Percentiles rank a stretch among this genome's conserved stretches.
Conservation (phyloP, 768 basidiomycete species). For the Termitomyces sp. region DNA sequence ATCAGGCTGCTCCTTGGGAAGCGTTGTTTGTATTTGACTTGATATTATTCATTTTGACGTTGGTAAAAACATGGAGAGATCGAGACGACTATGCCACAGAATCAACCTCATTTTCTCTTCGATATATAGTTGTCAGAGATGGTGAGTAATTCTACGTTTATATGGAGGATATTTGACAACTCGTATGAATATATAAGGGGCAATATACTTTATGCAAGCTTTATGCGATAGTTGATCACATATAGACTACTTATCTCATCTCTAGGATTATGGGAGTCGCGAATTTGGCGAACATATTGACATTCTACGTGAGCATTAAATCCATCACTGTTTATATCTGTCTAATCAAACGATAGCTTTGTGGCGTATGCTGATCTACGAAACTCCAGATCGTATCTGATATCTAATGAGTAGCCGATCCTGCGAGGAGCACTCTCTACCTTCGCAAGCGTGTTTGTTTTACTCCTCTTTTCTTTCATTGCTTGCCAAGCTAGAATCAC, state of each 20-base stretch:
- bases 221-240: neutral
- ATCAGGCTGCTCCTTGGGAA: conserved; percentile 7
- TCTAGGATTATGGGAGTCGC: neutral
- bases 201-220: neutral
- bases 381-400: neutral
- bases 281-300: neutral
- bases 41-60: conserved; percentile 4
- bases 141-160: neutral
- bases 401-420: neutral
- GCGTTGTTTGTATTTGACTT: conserved; percentile 5
- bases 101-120: neutral
- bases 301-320: neutral
- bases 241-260: neutral
- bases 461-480: neutral
- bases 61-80: conserved; percentile 5
- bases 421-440: neutral
- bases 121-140: conserved; percentile 1
- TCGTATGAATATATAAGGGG: neutral
- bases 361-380: neutral
- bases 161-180: neutral
- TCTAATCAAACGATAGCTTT: neutral
- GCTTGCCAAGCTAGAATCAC: neutral
- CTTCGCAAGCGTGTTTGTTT: neutral
- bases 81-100: neutral
- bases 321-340: neutral